A percentile compares a stretch with the other conserved stretches of the same genome.
These are phyloP conservation scores for Colletotrichum filicis DNA, from an alignment of 2,329 filamentous ascomycete genomes.

Conservation along the genomic window DNA sequence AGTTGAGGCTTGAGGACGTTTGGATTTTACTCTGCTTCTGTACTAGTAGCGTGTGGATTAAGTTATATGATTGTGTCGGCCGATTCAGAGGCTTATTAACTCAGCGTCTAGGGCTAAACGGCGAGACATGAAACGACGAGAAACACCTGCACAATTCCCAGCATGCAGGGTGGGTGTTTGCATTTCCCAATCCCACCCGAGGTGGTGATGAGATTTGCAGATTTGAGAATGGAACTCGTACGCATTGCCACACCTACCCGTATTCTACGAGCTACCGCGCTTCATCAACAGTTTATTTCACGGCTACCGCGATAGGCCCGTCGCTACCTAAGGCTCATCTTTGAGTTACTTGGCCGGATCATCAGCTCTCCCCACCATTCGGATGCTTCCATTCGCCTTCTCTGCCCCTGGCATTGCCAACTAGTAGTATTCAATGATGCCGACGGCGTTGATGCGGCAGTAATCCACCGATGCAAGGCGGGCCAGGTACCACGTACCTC, in stretches of 20 bases:
- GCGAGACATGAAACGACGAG: conserved; percentile 28
- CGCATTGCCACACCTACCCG: conserved; percentile 6
- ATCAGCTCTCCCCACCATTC: conserved; percentile 23
- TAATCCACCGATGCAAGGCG: conserved; percentile 26
- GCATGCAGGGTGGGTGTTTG: conserved; percentile 16
- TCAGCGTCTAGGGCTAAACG: conserved; percentile 1
- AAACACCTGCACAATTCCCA: conserved; percentile 18
- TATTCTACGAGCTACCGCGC: neutral
- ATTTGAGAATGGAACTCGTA: neutral
- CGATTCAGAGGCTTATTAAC: conserved; percentile 17
- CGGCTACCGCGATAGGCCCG: neutral
- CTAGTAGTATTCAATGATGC: conserved; percentile 11
- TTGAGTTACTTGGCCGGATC: neutral
- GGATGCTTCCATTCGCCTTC: conserved; percentile 29
- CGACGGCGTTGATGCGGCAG: conserved; percentile 22
- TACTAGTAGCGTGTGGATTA: conserved; percentile 12
- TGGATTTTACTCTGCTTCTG: neutral
- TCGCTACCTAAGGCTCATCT: neutral
- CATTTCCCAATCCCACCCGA: conserved; percentile 9
- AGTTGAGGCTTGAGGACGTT: conserved; percentile 4
- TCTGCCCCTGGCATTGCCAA: conserved; percentile 11
- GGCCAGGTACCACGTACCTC: conserved; percentile 26
- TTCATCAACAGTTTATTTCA: neutral
- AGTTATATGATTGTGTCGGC: conserved; percentile 6
- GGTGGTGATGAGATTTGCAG: conserved; percentile 13